These are phyloP conservation scores for Telopea speciosissima DNA, from an alignment of 177 flowering plant species.

Conservation along the genomic window DNA sequence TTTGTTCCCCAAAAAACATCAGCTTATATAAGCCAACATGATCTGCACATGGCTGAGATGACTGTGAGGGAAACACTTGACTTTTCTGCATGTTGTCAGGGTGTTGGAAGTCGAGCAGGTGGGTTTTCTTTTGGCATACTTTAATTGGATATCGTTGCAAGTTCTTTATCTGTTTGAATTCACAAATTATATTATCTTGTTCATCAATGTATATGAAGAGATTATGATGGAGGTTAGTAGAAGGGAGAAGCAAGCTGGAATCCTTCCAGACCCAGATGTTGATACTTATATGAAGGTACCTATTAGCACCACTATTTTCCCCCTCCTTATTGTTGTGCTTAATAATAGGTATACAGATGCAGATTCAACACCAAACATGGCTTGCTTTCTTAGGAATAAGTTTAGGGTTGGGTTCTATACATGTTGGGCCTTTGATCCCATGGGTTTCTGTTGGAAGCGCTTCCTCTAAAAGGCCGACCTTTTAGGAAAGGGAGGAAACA, in stretches of 20 bases:
- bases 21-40: slow-evolving; percentile 45
- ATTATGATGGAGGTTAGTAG: slow-evolving; percentile 34
- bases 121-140: neutral
- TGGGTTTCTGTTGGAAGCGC: too few species aligned
- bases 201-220: slow-evolving; percentile 21
- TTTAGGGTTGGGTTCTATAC: too few species aligned
- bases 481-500: too few species aligned
- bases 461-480: too few species aligned
- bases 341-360: too few species aligned
- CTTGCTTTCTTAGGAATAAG: too few species aligned
- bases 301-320: too few species aligned
- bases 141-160: neutral
- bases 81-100: slow-evolving; percentile 42
- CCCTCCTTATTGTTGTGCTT: too few species aligned
- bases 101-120: slow-evolving; percentile 38
- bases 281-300: slow-evolving; percentile 32
- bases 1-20: slow-evolving; percentile 46
- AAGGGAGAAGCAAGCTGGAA: slow-evolving; percentile 42
- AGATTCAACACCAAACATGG: too few species aligned
- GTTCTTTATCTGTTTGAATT: neutral
- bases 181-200: neutral
- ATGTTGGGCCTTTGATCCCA: too few species aligned
- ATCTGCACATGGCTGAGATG: slow-evolving; percentile 42
- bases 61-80: slow-evolving; percentile 46
- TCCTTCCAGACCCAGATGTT: slow-evolving; percentile 39